Base-by-base conservation (phyloP, 257 asterid species). In the Gynochthodes officinalis region DNA sequence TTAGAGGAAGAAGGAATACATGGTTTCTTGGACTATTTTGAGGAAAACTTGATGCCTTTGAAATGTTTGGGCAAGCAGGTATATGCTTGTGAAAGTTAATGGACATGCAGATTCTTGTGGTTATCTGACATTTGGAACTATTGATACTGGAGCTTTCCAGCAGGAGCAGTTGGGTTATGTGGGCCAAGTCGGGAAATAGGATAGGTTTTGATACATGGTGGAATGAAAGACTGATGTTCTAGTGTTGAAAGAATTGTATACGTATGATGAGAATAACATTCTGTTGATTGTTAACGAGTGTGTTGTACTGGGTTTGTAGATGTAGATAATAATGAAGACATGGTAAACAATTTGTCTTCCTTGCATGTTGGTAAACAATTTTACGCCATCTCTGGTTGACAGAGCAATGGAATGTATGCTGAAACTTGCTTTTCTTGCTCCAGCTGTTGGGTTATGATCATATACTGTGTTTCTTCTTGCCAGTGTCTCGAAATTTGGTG, bases 61-160 rank as follows among this genome's bases (percentile, higher is more conserved):
- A n/a, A n/a, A n/a, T n/a, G n/a, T n/a, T n/a, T n/a, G n/a, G n/a
- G n/a, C n/a, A n/a, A n/a, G n/a, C n/a, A n/a, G 97, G 43, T 90
- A 96, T 3, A 81, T 90, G 95, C 92, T 93, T 0, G 86, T 87
- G 53, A 89, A 83, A 66, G 89, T 90, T 27, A 81, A 69, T 50
- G 85, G 82, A 40, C 13, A 5, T 16, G 67, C 73, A 0, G 82
- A 67, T 14, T 50, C 85, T 69, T 79, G 93, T 55, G 86, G 86
- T 71, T 76, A 86, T 81, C 64, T 91, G 71, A 89, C 94, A 0
- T 83, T 93, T 39, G 98, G 97, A 60, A 86, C 95, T 8, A 91
- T 93, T 42, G 91, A 88, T 77, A 89, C 95, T 35, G 82, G 87
- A 75, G 85, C 87, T 76, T 84, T 89, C 70, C 80, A 76, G 52